Percentiles rank a stretch among this genome's conserved stretches.
Conservation (phyloP, 352 stramenopile species). For the Phytophthora hibernalis region DNA sequence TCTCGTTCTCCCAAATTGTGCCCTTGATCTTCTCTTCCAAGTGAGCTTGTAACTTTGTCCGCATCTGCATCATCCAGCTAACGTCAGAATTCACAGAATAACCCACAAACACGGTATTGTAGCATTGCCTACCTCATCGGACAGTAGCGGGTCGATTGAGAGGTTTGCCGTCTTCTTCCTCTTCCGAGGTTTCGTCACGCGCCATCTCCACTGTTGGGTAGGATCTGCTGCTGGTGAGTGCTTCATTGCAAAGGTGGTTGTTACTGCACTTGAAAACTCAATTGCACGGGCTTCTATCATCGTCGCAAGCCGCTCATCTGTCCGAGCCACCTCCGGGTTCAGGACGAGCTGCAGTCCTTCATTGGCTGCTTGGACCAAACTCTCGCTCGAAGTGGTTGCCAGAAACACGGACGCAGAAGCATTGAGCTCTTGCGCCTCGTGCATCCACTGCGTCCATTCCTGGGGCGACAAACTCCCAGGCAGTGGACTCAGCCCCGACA, state of each 20-base stretch:
- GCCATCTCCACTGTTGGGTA: conserved; percentile 21
- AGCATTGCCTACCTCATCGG: conserved; percentile 22
- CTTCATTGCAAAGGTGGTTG: neutral
- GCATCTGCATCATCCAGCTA: conserved; percentile 43
- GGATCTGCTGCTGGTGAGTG: neutral
- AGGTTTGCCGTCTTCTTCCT: conserved; percentile 2
- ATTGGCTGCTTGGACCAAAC: conserved; percentile 6
- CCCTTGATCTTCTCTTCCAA: conserved; percentile 54
- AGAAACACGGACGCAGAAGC: conserved; percentile 24
- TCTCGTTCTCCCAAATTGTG: conserved; percentile 61
- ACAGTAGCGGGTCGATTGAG: conserved; percentile 36
- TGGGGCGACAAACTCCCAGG: conserved; percentile 4
- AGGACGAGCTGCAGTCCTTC: conserved; percentile 22
- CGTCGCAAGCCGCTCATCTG: conserved; percentile 5
- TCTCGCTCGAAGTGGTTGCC: conserved; percentile 9
- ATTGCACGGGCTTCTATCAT: conserved; percentile 7
- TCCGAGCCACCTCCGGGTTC: conserved; percentile 7
- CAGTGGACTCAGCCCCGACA: conserved; percentile 6
- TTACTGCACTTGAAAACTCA: neutral
- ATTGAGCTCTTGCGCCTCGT: conserved; percentile 25
- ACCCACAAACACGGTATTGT: neutral
- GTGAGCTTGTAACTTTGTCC: conserved; percentile 39
- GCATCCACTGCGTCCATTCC: conserved; percentile 34
- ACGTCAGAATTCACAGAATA: neutral
- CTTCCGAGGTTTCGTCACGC: conserved; percentile 2